Evolutionary conservation across 371 early-diverging fungal genomes (phyloP).

Genomic region (Mucor indicus): DNA sequence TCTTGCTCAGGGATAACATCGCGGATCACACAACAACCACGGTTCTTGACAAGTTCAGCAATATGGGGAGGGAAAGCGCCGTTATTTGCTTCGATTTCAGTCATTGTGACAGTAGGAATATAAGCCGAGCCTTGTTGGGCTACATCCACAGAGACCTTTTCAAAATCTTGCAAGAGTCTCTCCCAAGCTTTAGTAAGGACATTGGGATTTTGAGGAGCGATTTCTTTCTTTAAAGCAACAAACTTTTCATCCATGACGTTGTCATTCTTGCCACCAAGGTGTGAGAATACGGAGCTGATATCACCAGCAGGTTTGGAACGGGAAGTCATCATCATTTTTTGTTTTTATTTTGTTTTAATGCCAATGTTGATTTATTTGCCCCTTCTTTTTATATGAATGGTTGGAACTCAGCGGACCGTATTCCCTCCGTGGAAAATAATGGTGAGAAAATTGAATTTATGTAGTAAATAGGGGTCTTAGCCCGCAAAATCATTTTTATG

Average conservation of each 20-base stretch:
- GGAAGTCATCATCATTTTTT: neutral
- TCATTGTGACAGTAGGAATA: constrained; percentile 26
- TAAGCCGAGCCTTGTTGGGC: constrained; percentile 25
- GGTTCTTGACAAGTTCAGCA: constrained; percentile 20
- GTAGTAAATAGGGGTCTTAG: no score
- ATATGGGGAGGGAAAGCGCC: constrained; percentile 28
- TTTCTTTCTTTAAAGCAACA: constrained; percentile 20
- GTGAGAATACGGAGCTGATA: constrained; percentile 38
- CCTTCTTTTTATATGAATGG: no score
- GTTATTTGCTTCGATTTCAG: constrained; percentile 27
- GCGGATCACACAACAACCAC: constrained; percentile 35
- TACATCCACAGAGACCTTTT: constrained; percentile 26
- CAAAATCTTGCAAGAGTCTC: constrained; percentile 20
- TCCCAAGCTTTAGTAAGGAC: constrained; percentile 25
- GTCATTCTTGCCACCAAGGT: constrained; percentile 29
- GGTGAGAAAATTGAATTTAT: no score
- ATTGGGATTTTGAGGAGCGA: constrained; percentile 20
- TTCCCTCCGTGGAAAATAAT: no score
- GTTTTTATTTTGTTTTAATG: no score
- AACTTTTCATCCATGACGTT: constrained; percentile 24
- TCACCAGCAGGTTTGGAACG: constrained; percentile 30
- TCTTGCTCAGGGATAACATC: constrained; percentile 24
- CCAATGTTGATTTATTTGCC: no score
- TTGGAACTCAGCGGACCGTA: no score
- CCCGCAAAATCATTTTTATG: no score